phyloP scores from a whole-genome alignment of 1,139 yeast species.

The Geotrichum aggregatum region DNA sequence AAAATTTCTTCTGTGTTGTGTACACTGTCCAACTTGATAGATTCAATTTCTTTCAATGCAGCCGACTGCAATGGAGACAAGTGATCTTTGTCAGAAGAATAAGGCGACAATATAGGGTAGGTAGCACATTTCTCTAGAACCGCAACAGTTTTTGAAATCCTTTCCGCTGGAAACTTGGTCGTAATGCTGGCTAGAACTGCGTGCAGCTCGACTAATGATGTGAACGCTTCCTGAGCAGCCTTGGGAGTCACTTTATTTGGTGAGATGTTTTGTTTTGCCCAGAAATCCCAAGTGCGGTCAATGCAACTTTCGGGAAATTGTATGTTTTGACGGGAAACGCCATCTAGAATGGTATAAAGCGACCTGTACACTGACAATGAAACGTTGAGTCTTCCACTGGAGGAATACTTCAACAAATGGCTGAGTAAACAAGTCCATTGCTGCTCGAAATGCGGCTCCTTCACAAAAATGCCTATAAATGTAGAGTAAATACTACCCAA shows the following conservation, averaged over 20 bases:
- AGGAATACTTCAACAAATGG: conserved; percentile 45
- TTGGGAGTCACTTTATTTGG: conserved; percentile 27
- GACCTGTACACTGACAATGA: conserved; percentile 52
- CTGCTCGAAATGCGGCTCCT: conserved; percentile 28
- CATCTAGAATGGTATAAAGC: conserved; percentile 46
- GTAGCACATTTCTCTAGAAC: conserved; percentile 29
- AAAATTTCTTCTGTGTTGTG: conserved; percentile 23
- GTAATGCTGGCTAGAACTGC: conserved; percentile 26
- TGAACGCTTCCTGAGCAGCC: conserved; percentile 31
- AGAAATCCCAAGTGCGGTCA: conserved; percentile 52
- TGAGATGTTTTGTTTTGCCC: conserved; percentile 51
- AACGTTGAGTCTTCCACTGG: conserved; percentile 46
- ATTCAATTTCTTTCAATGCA: conserved; percentile 29
- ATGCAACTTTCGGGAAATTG: conserved; percentile 41
- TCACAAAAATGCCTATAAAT: conserved; percentile 41
- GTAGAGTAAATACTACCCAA: conserved; percentile 49
- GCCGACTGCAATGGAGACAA: conserved; percentile 36
- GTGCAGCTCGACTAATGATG: conserved; percentile 33
- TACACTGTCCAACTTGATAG: conserved; percentile 23
- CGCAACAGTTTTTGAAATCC: conserved; percentile 23
- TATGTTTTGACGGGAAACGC: conserved; percentile 31
- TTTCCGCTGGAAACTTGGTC: conserved; percentile 20
- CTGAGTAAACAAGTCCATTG: conserved; percentile 53
- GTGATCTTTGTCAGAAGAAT: conserved; percentile 35
- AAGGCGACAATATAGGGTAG: conserved; percentile 33